Base-by-base conservation (phyloP, 345 rosid species). In the Pelargonium nanum region DNA sequence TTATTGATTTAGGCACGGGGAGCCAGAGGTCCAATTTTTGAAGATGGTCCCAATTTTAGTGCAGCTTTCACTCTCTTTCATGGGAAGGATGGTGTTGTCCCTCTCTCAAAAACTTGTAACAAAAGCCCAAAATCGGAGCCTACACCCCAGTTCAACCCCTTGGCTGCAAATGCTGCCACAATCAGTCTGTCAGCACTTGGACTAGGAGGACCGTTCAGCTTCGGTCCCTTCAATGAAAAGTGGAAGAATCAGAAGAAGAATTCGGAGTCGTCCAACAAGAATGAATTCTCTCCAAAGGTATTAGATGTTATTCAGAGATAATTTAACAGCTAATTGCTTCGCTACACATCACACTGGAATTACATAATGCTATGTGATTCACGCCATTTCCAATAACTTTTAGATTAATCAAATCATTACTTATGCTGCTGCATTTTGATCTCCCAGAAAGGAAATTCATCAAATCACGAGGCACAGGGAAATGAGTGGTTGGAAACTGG, bases 21-120 rank as follows among this genome's bases (percentile, higher is more conserved):
- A 71, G 79, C 76, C 57, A 85, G 77, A 75, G 97, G 96, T 62
- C 97, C 96, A 8, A 88, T 91, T 58, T 91, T 91, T 74, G 96
- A 88, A 63, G 97, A 91, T 78, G 96, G 88, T 65, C 84, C 89
- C 5, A 75, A 78, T 60, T 88, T 91, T 70, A 83, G 78, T 58
- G 66, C 58, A 65, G 93, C 91, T 5, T 91, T 85, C 64, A 83
- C 78, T 72, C 81, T 88, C 54, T 91, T 91, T 74, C 97, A 91
- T 68, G 96, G 96, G 52, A 83, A 83, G 65, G 85, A 91, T 62
- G 96, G 97, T 58, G 72, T 91, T 59, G 82, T 91, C 21, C 97
- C 97, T 5, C 84, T 91, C 22, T 72, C 86, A 13, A 83, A 65
- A 53, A 57, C 50, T 53, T 57, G 32, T 45, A 59, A 60, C 62